These are phyloP conservation scores for Pseudogymnoascus sp. DNA, from an alignment of 2,329 filamentous ascomycete species.

Conservation along the genomic window DNA sequence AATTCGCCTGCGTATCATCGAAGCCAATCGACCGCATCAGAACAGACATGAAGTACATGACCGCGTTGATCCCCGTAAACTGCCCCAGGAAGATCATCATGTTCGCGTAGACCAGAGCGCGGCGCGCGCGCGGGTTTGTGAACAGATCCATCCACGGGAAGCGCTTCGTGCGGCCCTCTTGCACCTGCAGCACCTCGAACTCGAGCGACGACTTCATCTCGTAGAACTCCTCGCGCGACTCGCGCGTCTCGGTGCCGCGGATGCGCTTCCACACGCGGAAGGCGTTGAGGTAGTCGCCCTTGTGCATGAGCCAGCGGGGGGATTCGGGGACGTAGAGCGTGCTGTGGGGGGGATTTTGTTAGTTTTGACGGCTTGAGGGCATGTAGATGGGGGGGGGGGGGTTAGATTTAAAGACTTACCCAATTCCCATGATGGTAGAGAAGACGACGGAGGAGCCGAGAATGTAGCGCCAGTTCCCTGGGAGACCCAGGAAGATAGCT, in stretches of 20 bases:
- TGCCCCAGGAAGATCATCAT: slow-evolving; percentile 64
- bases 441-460: slow-evolving; percentile 65
- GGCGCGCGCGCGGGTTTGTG: slow-evolving; percentile 58
- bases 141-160: slow-evolving; percentile 69
- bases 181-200: slow-evolving; percentile 46
- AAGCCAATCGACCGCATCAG: slow-evolving; percentile 64
- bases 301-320: slow-evolving; percentile 64
- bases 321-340: slow-evolving; percentile 67
- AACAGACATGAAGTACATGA: slow-evolving; percentile 65
- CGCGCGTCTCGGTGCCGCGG: slow-evolving; percentile 47
- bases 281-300: slow-evolving; percentile 48
- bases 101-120: slow-evolving; percentile 59
- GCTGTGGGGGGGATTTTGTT: not conserved
- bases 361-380: too few relatives aligned
- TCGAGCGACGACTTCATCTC: slow-evolving; percentile 59
- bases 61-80: slow-evolving; percentile 61
- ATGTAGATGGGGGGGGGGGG: too few relatives aligned
- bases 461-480: slow-evolving; percentile 66
- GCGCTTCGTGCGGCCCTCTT: slow-evolving; percentile 42
- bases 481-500: slow-evolving; percentile 63
- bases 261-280: slow-evolving; percentile 68
- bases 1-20: slow-evolving; percentile 51
- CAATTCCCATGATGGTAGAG: slow-evolving; percentile 49
- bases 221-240: slow-evolving; percentile 62
- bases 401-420: not conserved